Evolutionary conservation across 2,329 filamentous ascomycete genomes (phyloP).

Genomic region (Phialophora macrospora): DNA sequence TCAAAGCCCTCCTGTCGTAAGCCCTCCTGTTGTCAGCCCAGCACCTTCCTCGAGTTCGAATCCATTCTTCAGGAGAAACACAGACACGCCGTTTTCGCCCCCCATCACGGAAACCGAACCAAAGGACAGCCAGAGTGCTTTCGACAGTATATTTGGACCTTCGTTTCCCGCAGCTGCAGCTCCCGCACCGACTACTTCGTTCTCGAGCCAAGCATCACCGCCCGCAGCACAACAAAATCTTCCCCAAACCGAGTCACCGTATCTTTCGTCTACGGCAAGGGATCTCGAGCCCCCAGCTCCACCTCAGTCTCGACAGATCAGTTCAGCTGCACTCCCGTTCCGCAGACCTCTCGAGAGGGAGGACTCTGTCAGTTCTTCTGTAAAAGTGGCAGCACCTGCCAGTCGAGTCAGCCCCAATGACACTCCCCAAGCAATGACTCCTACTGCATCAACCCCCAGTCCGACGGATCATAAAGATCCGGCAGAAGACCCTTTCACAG

Average conservation of each 20-base stretch:
- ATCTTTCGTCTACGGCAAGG: constrained; percentile 42
- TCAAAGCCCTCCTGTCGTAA: constrained; percentile 27
- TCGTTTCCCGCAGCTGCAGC: constrained; percentile 59
- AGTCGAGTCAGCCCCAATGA: constrained; percentile 64
- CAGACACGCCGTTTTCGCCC: constrained; percentile 51
- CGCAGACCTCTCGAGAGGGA: constrained; percentile 59
- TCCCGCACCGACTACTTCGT: constrained; percentile 66
- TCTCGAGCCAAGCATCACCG: constrained; percentile 57
- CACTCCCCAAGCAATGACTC: constrained; percentile 52
- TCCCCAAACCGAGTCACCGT: constrained; percentile 35
- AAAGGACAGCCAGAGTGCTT: constrained; percentile 59
- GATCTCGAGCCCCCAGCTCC: constrained; percentile 60
- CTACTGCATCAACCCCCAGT: constrained; percentile 45
- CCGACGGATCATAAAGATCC: constrained; percentile 29
- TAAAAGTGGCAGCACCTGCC: constrained; percentile 74
- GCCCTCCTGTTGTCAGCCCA: constrained; percentile 53
- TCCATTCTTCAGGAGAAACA: constrained; percentile 80
- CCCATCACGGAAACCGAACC: constrained; percentile 24
- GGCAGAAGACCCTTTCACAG: constrained; percentile 36
- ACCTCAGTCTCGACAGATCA: constrained; percentile 76
- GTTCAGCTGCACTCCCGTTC: constrained; percentile 75
- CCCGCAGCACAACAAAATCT: constrained; percentile 59
- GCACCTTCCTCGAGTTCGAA: constrained; percentile 71
- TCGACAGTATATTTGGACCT: constrained; percentile 85
- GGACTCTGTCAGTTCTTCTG: constrained; percentile 76